phyloP scores from a whole-genome alignment of 2,329 filamentous ascomycete genomes.

The Westerdykella ornata region DNA sequence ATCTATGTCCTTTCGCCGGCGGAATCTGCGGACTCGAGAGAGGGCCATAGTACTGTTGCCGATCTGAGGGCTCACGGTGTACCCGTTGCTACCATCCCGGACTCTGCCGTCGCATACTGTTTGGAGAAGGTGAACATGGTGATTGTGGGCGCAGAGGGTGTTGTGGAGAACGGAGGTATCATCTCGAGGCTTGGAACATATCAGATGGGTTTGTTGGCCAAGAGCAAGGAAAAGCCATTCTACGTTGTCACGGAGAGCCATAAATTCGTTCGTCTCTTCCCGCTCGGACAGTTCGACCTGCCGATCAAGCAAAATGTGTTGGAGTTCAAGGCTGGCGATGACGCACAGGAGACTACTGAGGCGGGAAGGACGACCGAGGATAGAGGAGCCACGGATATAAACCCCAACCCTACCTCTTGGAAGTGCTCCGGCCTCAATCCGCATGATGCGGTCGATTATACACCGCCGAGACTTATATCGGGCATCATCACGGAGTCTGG shows the following conservation, averaged over 20 bases:
- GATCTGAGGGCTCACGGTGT: conserved; percentile 67
- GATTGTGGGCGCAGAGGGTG: conserved; percentile 67
- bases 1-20: conserved; percentile 55
- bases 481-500: conserved; percentile 72
- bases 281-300: conserved; percentile 72
- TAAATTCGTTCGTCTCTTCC: conserved; percentile 88
- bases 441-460: conserved; percentile 61
- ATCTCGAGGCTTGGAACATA: conserved; percentile 81
- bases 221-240: conserved; percentile 65
- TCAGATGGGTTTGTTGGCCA: conserved; percentile 77
- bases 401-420: conserved; percentile 9
- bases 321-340: conserved; percentile 56
- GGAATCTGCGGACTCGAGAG: conserved; percentile 38
- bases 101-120: conserved; percentile 70
- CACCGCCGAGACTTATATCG: conserved; percentile 62
- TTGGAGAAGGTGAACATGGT: conserved; percentile 66
- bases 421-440: conserved; percentile 19
- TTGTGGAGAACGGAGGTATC: conserved; percentile 89
- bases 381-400: conserved; percentile 30
- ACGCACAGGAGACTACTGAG: no score
- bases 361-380: no score
- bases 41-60: conserved; percentile 64
- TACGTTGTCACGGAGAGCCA: conserved; percentile 93
- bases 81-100: conserved; percentile 73
- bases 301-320: conserved; percentile 73